phyloP scores from a whole-genome alignment of 1,284 basidiomycete species.

The Leccinum cinnamomeum region DNA sequence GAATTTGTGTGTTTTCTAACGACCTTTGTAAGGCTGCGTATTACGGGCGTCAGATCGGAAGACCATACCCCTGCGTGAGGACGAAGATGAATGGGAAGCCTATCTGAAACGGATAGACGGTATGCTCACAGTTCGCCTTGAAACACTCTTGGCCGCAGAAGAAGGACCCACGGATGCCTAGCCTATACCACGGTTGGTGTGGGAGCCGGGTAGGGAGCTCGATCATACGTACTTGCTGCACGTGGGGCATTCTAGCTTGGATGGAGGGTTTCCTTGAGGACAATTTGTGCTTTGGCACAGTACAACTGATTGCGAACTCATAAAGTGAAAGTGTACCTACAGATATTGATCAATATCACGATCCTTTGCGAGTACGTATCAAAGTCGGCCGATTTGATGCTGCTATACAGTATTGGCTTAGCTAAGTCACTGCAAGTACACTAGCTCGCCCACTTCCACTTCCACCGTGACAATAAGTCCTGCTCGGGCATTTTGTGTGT shows the following conservation, averaged over 20 bases:
- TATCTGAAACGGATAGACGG: background rate
- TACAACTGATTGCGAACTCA: slow-evolving; percentile 37
- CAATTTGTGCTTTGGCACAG: slow-evolving; percentile 69
- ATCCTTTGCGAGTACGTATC: background rate
- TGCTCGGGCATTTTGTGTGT: background rate
- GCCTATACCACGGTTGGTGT: slow-evolving; percentile 41
- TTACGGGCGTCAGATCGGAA: slow-evolving; percentile 8
- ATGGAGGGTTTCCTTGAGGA: slow-evolving; percentile 73
- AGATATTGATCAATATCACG: background rate
- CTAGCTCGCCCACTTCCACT: background rate
- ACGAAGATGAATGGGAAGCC: background rate
- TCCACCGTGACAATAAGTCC: too few relatives aligned
- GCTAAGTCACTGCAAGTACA: background rate
- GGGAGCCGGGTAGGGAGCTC: slow-evolving; percentile 3
- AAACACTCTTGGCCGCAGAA: slow-evolving; percentile 87
- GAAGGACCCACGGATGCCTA: slow-evolving; percentile 78
- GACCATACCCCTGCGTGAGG: slow-evolving; percentile 43
- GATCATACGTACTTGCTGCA: slow-evolving; percentile 71
- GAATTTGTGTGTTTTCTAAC: slow-evolving; percentile 78
- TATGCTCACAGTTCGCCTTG: slow-evolving; percentile 72
- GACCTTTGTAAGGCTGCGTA: slow-evolving; percentile 4
- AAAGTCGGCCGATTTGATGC: background rate
- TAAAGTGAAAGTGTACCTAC: slow-evolving; percentile 10
- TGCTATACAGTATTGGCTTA: background rate
- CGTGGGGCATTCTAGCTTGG: slow-evolving; percentile 77